Evolutionary conservation across 1,284 basidiomycete genomes (phyloP).

Genomic region (Hemileia vastatrix): DNA sequence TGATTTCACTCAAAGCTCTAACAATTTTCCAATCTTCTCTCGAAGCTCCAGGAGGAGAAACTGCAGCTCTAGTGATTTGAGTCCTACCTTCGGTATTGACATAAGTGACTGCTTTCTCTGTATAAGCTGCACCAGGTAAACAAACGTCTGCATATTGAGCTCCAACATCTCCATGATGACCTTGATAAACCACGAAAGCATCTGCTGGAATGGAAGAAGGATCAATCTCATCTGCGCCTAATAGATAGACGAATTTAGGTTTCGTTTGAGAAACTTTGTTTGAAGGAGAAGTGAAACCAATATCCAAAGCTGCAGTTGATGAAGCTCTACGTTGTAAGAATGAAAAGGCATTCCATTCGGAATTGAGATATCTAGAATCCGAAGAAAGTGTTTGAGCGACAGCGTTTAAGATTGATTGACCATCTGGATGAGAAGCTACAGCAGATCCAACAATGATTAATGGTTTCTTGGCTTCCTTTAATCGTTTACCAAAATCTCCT

Average conservation of each 20-base stretch:
- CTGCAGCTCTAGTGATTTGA: not conserved
- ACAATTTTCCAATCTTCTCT: constrained; percentile 8
- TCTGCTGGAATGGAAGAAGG: not conserved
- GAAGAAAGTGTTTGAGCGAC: not conserved
- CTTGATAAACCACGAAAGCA: constrained; percentile 4
- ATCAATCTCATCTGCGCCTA: not conserved
- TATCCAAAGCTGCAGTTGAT: not conserved
- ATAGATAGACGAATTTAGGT: constrained; percentile 6
- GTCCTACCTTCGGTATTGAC: constrained; percentile 6
- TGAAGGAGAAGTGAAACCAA: not conserved
- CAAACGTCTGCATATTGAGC: constrained; percentile 3
- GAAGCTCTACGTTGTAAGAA: not conserved
- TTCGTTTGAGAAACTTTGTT: not conserved
- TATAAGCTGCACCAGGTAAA: not conserved
- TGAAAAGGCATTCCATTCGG: not conserved
- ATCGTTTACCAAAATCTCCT: not conserved
- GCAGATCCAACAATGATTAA: constrained; percentile 1
- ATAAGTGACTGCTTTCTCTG: not conserved
- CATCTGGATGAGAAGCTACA: not conserved
- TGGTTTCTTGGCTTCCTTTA: constrained; percentile 2
- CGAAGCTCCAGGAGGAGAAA: not conserved
- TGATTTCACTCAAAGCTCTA: not conserved
- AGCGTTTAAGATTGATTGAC: not conserved
- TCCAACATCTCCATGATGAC: constrained; percentile 4
- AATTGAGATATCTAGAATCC: not conserved